Base-by-base conservation (phyloP, 495 filamentous ascomycete genomes). In the Aspergillus conjunctus region DNA sequence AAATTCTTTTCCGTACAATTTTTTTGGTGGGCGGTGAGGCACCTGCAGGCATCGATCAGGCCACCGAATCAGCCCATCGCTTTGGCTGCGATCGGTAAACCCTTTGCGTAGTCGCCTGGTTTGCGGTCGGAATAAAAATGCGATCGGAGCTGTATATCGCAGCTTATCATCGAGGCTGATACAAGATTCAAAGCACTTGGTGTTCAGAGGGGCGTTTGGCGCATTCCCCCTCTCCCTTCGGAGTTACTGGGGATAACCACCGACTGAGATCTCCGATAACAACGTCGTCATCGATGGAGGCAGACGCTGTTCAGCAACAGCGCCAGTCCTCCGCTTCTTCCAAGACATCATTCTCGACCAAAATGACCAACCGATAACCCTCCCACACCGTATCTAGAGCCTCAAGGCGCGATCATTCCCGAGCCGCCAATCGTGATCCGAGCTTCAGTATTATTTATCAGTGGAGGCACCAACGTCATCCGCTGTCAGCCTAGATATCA, bases 31-130 rank as follows among this genome's bases (percentile, higher is more conserved):
- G 65, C 65, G 65, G 65, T 67, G 66, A 66, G 59, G 45, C 54
- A 49, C 49, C 49, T 51, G 58, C 53, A 52, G 51, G 53, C 54
- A 56, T 56, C 50, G 46, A 66, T 66, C 64, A 60, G 59, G 46
- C 64, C 59, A 62, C 48, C 48, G n/a, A 31, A 63, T 67, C 64
- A 67, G 64, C 45, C 64, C 64, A 63, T 52, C 15, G 22, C 10
- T 45, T 32, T 26, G 2, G 14, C 37, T 30, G 1, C 22, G 30
- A 30, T 26, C 54, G 8, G 22, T 18, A 21, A 56, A 46, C 46
- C 37, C 17, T 32, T 30, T 56, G 11, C 14, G 51, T 18, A n/a
- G n/a, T 53, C 15, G 7, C 33, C 31, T 20, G 10, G 6, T 48
- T 43, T 15, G 14, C 5, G 10, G 14, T 12, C 12, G 39, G 5